Evolutionary conservation across 768 basidiomycete species (phyloP), one percentile per base, ranked within the genome.

Genomic region (Candolleomyces aberdarensis): DNA sequence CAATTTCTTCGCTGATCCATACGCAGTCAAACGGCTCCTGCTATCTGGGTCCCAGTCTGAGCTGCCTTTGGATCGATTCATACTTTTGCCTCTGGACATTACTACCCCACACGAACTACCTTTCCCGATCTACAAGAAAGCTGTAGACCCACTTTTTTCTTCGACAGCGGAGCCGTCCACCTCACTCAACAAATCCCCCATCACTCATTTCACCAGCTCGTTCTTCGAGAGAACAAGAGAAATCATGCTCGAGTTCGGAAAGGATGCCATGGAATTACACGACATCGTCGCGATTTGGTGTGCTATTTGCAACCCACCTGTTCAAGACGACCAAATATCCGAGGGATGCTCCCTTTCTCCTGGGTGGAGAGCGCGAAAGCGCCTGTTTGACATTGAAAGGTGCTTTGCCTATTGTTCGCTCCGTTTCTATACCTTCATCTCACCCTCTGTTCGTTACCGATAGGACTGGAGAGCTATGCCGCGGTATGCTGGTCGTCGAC

Each of bases 281-380:
- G 95, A 98, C 66, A 89, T 94, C 49, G 86, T 87, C 11, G 91
- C 92, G 2, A 82, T 96, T 15, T 96, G 93, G 92, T 94, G 88
- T 71, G 91, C 92, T 1, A 84, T 92, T 15, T 80, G 81, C 59
- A 86, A 89, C 61, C 87, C 89, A 17, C 87, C 85, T 7, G 72
- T 75, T 47, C 62, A 66, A 19, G 76, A 72, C 40, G 58, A 58
- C 48, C 29, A 36, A n/a, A 14, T 14, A 32, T 20, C 15, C 22
- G 66, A 59, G 55, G 61, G 60, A 14, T 57, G 72, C 65, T 50
- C 62, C 32, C 58, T 78, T 70, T 70, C 75, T 60, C 44, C 67
- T 3, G 86, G 87, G 17, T 96, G 94, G 92, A 69, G 70, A 56
- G 76, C 78, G 15, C 66, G 68, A 31, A 75, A 68, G 61, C 77